Evolutionary conservation across 768 basidiomycete species (phyloP), one percentile per base, ranked within the genome.

Genomic region (Boletales sp.): DNA sequence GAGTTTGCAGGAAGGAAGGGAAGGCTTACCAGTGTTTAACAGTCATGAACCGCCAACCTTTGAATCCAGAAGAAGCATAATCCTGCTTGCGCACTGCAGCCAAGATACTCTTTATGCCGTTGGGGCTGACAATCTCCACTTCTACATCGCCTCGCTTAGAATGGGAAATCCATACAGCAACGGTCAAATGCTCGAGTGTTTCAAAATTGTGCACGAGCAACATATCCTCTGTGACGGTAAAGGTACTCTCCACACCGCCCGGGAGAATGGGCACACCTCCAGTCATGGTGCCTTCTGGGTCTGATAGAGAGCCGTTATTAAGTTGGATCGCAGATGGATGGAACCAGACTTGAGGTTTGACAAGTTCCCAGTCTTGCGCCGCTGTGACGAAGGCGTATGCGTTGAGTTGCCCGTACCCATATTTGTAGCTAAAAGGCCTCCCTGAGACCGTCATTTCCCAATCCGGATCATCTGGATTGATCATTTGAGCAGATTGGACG

Each of bases 31-130:
- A 99, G 62, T 99, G 96, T 69, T 99, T 99, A 49, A 98, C 81
- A 31, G 83, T 82, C 94, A 97, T 98, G 66, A 99, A 99, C n/a
- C 79, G 86, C 96, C 96, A 99, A 1, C 91, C 94, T n/a, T 82
- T 81, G 66, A 79, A 95, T 9, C 96, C 95, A 9, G 74, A 77
- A 5, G 60, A 66, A 15, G 79, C 84, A 34, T 65, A 65, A 63
- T 99, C 96, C 12, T 74, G 74, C 32, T 73, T 60, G 54, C 96
- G 81, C 49, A 74, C 76, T 17, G 83, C 81, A 18, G 87, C 94
- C 36, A 99, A 70, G 13, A 97, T 75, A 63, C 93, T 96, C 64
- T 73, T 84, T 54, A 98, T 75, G 11, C 92, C 92, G 40, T 81
- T 81, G 0, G 96, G 95, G 61, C 93, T 95, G 17, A 76, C 66